phyloP scores from a whole-genome alignment of 345 rosid genomes.

The Syzygium grande region DNA sequence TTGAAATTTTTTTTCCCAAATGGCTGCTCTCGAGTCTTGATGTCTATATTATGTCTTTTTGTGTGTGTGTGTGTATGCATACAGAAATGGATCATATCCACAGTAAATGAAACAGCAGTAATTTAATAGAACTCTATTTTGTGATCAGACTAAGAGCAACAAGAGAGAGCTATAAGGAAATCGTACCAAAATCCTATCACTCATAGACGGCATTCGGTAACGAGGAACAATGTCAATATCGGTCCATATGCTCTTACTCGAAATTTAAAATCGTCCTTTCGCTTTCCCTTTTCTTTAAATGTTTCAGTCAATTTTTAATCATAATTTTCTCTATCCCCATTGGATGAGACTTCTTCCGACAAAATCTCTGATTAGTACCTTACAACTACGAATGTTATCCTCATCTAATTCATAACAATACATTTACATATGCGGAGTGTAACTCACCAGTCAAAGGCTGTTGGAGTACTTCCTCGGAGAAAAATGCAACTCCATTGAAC shows the following conservation, averaged over 20 bases:
- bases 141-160: not conserved
- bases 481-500: not conserved
- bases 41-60: not conserved
- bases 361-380: not conserved
- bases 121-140: not conserved
- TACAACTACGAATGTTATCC: not conserved
- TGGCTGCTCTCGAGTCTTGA: not conserved
- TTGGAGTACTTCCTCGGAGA: not conserved
- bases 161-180: not conserved
- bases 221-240: no score
- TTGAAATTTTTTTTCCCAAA: not conserved
- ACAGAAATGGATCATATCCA: not conserved
- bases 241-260: not conserved
- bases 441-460: not conserved
- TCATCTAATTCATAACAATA: not conserved
- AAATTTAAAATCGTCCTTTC: not conserved
- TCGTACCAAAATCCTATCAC: not conserved
- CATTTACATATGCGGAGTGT: not conserved
- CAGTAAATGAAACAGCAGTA: not conserved
- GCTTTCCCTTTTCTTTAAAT: not conserved
- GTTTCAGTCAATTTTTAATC: not conserved
- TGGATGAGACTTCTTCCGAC: not conserved
- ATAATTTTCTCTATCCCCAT: not conserved
- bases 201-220: not conserved
- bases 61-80: not conserved